Evolutionary conservation across 257 asterid species (phyloP), one percentile per base, ranked within the genome.

Genomic region (Henckelia pumila): DNA sequence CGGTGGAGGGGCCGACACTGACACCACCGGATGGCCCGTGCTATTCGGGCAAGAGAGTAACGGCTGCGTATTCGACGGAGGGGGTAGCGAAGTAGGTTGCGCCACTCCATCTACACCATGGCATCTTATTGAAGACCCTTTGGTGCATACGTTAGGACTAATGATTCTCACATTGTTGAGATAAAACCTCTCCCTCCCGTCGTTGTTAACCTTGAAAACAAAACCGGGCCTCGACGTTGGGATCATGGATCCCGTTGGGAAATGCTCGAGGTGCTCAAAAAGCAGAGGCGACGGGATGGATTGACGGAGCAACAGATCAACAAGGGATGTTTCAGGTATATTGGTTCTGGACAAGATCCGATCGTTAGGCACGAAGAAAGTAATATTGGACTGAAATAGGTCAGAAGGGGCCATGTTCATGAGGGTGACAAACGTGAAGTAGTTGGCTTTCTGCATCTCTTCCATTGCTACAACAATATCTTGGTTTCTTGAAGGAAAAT

Each of bases 361-460:
- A 68, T 91, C 96, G 9, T 72, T 86, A 19, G 96, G 98, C 96
- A 91, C 87, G 35, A 91, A 64, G 83, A 89, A 85, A 26, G 95
- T 91, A 70, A 82, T 44, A 74, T 83, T 78, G 16, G 73, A 75
- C 49, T 63, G 62, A 2, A 84, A 33, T 5, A 72, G 72, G 56
- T 75, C 74, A 0, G 68, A 26, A 7, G 95, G 89, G 67, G 88
- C 94, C 92, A 88, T 84, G 75, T 85, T 82, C 56, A 87, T 53
- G 64, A 91, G 92, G 85, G 87, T 75, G 2, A 89, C 85, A 56
- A 82, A 89, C 32, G 95, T 80, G 85, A 81, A 91, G 76, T 91
- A 86, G 53, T 85, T 82, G 10, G 96, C 92, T 33, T 61, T 81
- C 47, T 83, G 88, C 96, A 91, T 89, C 71, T 91, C 95, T 64